A percentile compares a stretch with the other conserved stretches of the same genome.
Evolutionary conservation across 441 rosid species (phyloP).

Genomic region (Mallotus repandus): DNA sequence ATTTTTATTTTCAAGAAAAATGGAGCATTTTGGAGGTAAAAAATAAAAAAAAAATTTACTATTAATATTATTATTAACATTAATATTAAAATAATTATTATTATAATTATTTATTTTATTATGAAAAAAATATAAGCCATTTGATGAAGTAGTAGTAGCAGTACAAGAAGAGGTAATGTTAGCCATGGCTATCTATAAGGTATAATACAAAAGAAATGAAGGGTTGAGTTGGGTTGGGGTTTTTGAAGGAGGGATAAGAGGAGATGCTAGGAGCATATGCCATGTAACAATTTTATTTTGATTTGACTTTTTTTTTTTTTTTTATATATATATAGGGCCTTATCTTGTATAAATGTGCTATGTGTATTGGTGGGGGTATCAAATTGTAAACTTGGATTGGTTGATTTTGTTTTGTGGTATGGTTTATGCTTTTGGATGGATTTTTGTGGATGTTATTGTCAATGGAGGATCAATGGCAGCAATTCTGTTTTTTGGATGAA

Average conservation of each 20-base stretch:
- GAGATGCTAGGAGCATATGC: constrained; percentile 52
- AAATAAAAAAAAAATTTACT: constrained; percentile 25
- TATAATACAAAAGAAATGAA: not conserved
- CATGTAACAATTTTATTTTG: constrained; percentile 2
- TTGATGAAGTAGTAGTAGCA: not conserved
- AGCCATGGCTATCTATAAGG: not conserved
- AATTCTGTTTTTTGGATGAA: no score
- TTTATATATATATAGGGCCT: no score
- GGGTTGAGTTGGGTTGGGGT: constrained; percentile 8
- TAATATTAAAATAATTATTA: not conserved
- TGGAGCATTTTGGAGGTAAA: constrained; percentile 27
- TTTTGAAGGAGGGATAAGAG: constrained; percentile 22
- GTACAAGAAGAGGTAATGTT: not conserved
- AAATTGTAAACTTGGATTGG: constrained; percentile 15
- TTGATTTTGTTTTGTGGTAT: not conserved
- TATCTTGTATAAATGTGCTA: no score
- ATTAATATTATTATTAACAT: no score
- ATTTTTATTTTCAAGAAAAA: no score
- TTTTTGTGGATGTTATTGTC: not conserved
- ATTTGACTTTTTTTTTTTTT: no score
- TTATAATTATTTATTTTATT: no score
- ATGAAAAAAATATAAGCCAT: no score
- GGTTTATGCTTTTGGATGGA: not conserved
- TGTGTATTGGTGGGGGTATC: no score
- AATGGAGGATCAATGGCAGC: no score